Base-by-base conservation (phyloP, 2,329 filamentous ascomycete species). In the Ophiostoma sp. region DNA sequence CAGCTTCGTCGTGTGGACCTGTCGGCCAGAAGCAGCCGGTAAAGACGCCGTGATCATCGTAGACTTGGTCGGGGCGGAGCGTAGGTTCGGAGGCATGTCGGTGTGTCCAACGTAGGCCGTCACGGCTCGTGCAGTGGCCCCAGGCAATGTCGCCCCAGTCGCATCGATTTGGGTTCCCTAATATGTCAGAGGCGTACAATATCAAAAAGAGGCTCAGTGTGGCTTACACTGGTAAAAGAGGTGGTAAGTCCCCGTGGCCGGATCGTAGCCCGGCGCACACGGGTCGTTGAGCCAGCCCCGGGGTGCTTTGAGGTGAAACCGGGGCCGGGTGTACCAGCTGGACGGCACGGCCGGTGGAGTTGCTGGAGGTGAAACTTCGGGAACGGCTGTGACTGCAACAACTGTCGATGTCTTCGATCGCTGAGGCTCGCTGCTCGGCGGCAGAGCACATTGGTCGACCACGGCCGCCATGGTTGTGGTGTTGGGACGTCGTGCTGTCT, bases 31-130 rank as follows among this genome's bases (percentile, higher is more conserved):
- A 82, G 50, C 84, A 86, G 3, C 87, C 87, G 4, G 84, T 86
- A 77, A 88, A 88, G 42, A 87, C 84, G 0, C 86, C 86, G 15
- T 87, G 80, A 1, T 83, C 81, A 73, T 88, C 84, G 76, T 88
- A 87, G 8, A 80, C 17, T 17, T 50, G 48, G 48, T 50, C 39
- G 9, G 39, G 39, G 2, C 39, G 39, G 9, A 42, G 39, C 9
- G 39, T 12, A 42, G 39, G 39, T 12, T 42, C 39, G 39, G 9
- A 42, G 9, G 39, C 1, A 12, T 42, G 39, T 50, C n/a, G 48
- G n/a, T 50, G 48, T 75, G 84, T 76, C 86, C 86, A 88, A 17
- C 81, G 83, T 19, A 83, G 78, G 2, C 77, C 76, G 33, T 81
- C 79, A 31, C 59, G 74, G 72, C 85, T 87, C 84, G 48, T 48